A percentile compares a stretch with the other conserved stretches of the same genome.
Evolutionary conservation across 2,329 filamentous ascomycete species (phyloP).

Genomic region (Mycocentrospora acerina): DNA sequence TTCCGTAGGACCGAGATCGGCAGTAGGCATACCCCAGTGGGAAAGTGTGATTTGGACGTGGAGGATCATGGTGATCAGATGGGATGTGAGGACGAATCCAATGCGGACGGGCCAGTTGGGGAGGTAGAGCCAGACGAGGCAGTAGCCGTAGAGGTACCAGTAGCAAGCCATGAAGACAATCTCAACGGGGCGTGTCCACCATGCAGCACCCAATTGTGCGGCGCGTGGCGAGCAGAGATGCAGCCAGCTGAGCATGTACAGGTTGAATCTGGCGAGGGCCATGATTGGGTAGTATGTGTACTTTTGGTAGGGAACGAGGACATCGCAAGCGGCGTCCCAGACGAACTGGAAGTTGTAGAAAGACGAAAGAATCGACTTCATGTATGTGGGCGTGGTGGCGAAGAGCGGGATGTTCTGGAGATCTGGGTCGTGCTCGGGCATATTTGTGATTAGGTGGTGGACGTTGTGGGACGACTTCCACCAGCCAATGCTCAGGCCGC

Average conservation of each 20-base stretch:
- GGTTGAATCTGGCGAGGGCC: constrained; percentile 80
- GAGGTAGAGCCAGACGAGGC: constrained; percentile 72
- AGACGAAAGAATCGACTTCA: constrained; percentile 71
- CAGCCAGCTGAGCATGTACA: constrained; percentile 79
- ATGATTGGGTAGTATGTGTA: constrained; percentile 84
- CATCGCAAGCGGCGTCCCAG: constrained; percentile 72
- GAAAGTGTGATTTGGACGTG: constrained; percentile 90
- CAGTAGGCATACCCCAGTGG: constrained; percentile 91
- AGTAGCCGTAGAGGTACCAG: constrained; percentile 85
- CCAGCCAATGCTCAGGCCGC: constrained; percentile 67
- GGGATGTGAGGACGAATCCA: constrained; percentile 75
- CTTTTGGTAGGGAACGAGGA: constrained; percentile 72
- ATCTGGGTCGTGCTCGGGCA: constrained; percentile 51
- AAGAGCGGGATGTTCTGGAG: constrained; percentile 76
- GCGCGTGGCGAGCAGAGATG: constrained; percentile 71
- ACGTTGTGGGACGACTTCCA: constrained; percentile 72
- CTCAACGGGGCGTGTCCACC: constrained; percentile 84
- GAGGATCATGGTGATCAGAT: constrained; percentile 76
- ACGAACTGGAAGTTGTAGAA: constrained; percentile 82
- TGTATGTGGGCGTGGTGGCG: constrained; percentile 79
- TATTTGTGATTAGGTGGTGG: constrained; percentile 67
- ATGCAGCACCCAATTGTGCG: constrained; percentile 72
- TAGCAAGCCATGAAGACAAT: constrained; percentile 75
- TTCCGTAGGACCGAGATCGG: constrained; percentile 79
- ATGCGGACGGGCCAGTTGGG: constrained; percentile 70